Evolutionary conservation across 495 filamentous ascomycete genomes (phyloP).

Genomic region (Saxophila tyrrhenica): DNA sequence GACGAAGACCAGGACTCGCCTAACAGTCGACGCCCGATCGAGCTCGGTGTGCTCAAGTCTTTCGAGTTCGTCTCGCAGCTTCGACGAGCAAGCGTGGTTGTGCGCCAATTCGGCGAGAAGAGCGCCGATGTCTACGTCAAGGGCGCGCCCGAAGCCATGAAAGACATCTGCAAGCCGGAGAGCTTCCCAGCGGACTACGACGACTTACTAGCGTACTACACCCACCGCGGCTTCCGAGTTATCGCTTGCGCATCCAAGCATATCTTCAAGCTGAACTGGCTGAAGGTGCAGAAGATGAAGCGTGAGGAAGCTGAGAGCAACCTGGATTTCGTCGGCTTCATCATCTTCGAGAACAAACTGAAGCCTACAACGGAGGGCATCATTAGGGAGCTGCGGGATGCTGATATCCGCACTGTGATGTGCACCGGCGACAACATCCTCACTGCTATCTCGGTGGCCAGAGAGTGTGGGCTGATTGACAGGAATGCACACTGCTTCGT

Average conservation of each 20-base stretch:
- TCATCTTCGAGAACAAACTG: conserved; percentile 97
- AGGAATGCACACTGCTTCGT: conserved; percentile 78
- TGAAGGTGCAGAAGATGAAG: conserved; percentile 87
- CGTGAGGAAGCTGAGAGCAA: conserved; percentile 70
- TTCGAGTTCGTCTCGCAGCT: conserved; percentile 98
- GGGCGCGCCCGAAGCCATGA: conserved; percentile 93
- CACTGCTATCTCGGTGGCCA: conserved; percentile 90
- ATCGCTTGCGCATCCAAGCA: conserved; percentile 91
- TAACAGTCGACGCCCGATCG: conserved; percentile 40
- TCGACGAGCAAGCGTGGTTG: conserved; percentile 83
- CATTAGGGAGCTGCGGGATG: conserved; percentile 70
- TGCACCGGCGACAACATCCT: conserved; percentile 98
- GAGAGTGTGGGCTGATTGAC: conserved; percentile 79
- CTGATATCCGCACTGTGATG: conserved; percentile 87
- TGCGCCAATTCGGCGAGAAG: conserved; percentile 68
- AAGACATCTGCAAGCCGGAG: conserved; percentile 73
- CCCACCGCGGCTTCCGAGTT: conserved; percentile 91
- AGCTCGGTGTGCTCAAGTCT: conserved; percentile 73
- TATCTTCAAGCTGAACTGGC: conserved; percentile 75
- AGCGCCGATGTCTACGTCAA: conserved; percentile 86
- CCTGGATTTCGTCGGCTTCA: conserved; percentile 85
- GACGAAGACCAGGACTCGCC: conserved; percentile 30
- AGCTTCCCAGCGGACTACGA: conserved; percentile 84
- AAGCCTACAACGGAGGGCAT: conserved; percentile 70
- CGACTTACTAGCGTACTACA: conserved; percentile 76